Evolutionary conservation across 2,329 filamentous ascomycete species (phyloP).

Genomic region (Fusarium redolens): DNA sequence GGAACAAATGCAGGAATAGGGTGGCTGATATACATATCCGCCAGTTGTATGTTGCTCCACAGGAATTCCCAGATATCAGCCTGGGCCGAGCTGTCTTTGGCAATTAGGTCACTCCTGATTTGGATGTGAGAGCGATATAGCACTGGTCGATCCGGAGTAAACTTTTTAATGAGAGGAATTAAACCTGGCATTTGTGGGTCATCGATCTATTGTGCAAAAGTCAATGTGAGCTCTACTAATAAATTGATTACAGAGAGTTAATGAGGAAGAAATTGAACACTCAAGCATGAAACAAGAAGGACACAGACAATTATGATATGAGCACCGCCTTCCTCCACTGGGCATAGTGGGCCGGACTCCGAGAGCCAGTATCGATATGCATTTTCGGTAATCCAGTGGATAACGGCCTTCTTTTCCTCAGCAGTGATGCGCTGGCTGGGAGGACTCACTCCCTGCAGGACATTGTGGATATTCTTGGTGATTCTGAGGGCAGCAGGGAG

Average conservation of each 20-base stretch:
- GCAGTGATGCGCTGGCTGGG: constrained; percentile 70
- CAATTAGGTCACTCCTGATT: constrained; percentile 79
- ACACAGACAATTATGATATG: constrained; percentile 73
- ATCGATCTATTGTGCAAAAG: constrained; percentile 64
- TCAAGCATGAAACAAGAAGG: neutral
- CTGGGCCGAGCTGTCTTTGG: constrained; percentile 71
- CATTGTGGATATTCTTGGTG: constrained; percentile 90
- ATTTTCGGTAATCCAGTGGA: constrained; percentile 78
- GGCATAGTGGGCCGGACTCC: constrained; percentile 72
- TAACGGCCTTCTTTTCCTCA: constrained; percentile 71
- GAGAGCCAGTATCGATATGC: constrained; percentile 79
- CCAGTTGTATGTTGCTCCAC: constrained; percentile 75
- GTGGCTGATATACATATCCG: constrained; percentile 84
- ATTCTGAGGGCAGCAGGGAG: constrained; percentile 83
- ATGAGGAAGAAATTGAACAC: no score
- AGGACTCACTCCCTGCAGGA: constrained; percentile 80
- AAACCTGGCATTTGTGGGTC: constrained; percentile 86
- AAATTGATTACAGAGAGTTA: no score
- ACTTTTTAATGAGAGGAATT: constrained; percentile 77
- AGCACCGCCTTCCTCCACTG: constrained; percentile 75
- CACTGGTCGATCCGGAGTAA: constrained; percentile 77
- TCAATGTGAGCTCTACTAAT: neutral
- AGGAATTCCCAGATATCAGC: constrained; percentile 79
- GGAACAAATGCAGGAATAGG: constrained; percentile 82
- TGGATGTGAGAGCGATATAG: constrained; percentile 87